phyloP scores from a whole-genome alignment of 2,329 filamentous ascomycete genomes.

The Sporothrix humicola region DNA sequence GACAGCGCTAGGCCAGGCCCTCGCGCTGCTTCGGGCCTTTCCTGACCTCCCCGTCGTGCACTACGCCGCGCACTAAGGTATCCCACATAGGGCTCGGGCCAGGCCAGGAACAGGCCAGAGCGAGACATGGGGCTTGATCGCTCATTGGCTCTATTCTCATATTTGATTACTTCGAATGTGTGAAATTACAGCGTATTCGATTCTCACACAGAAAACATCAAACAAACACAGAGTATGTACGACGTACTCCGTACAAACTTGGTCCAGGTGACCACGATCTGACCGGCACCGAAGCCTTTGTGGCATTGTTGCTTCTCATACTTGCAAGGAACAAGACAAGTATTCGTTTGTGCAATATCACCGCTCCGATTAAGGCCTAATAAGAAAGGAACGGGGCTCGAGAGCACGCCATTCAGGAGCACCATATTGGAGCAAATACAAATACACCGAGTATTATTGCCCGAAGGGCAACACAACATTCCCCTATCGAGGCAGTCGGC shows the following conservation, averaged over 20 bases:
- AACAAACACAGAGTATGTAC: too few species aligned
- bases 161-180: neutral
- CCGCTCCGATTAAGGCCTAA: neutral
- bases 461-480: neutral
- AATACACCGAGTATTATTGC: constrained; percentile 13
- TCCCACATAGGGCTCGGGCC: constrained; percentile 3
- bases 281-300: neutral
- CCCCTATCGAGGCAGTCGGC: neutral
- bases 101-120: neutral
- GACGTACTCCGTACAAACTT: neutral
- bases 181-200: neutral
- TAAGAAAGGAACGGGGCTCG: neutral
- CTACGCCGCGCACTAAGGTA: constrained; percentile 20
- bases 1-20: constrained; percentile 20
- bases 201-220: too few species aligned
- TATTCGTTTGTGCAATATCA: too few species aligned
- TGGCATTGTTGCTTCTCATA: neutral
- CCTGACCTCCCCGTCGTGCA: constrained; percentile 25
- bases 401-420: constrained; percentile 14
- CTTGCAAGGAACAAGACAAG: too few species aligned
- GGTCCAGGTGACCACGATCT: neutral
- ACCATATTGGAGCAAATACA: constrained; percentile 14
- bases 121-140: constrained; percentile 15
- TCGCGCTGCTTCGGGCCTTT: constrained; percentile 30
- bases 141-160: neutral